Evolutionary conservation across 495 filamentous ascomycete genomes (phyloP).

Genomic region (Penicillium lividum): DNA sequence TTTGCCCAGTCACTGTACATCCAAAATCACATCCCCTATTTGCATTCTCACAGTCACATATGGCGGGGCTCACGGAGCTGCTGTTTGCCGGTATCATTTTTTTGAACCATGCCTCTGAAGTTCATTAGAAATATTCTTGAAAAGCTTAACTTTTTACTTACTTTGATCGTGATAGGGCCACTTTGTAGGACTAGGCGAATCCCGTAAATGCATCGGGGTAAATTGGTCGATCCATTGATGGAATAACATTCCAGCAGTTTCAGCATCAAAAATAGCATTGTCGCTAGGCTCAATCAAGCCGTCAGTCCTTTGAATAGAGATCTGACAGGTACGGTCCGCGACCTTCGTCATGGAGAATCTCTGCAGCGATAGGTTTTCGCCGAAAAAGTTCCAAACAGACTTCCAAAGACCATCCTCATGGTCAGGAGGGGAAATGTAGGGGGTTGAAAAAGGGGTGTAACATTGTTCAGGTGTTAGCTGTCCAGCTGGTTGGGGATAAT

Average conservation of each 20-base stretch:
- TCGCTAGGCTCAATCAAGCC: not conserved
- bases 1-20: too few relatives aligned
- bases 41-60: slow-evolving; percentile 18
- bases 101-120: slow-evolving; percentile 19
- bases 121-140: slow-evolving; percentile 12
- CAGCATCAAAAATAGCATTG: not conserved
- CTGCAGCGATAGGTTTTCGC: not conserved
- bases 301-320: not conserved
- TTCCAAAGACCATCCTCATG: not conserved
- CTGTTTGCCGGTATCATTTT: slow-evolving; percentile 20
- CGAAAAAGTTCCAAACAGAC: not conserved
- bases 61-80: slow-evolving; percentile 11
- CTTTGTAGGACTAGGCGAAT: too few relatives aligned
- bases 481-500: too few relatives aligned
- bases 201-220: not conserved
- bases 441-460: too few relatives aligned
- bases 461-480: too few relatives aligned
- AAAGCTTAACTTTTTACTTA: not conserved
- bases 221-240: not conserved
- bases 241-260: not conserved
- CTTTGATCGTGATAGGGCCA: too few relatives aligned
- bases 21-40: slow-evolving; percentile 16
- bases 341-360: not conserved
- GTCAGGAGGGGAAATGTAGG: too few relatives aligned
- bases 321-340: not conserved